phyloP scores from a whole-genome alignment of 208 protist genomes.

The Trypanosoma cruzi region DNA sequence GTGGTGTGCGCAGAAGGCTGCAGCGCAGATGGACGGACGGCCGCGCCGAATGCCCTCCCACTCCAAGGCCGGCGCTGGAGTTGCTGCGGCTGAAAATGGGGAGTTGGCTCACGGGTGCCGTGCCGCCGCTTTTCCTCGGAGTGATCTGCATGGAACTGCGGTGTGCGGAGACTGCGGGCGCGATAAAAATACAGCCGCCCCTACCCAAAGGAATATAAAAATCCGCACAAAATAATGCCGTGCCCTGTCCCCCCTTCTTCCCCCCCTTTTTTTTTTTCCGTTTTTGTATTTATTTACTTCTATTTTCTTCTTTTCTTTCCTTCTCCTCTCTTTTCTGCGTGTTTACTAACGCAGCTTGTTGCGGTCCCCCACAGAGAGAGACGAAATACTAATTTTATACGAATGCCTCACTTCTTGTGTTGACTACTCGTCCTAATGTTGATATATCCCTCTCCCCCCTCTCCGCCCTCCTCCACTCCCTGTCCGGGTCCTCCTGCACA shows the following conservation, averaged over 20 bases:
- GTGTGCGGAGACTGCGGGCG: not conserved
- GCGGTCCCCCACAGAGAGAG: not conserved
- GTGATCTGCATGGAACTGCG: not conserved
- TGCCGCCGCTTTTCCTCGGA: not conserved
- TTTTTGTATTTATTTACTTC: too few species aligned
- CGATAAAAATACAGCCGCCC: not conserved
- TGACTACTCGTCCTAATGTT: not conserved
- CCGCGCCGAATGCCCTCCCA: slow-evolving; percentile 1
- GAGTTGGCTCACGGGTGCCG: slow-evolving; percentile 5
- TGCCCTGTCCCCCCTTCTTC: not conserved
- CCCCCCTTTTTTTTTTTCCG: not conserved
- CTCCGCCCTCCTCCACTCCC: too few species aligned
- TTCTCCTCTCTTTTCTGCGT: not conserved
- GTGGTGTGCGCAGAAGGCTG: slow-evolving; percentile 19
- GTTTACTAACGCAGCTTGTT: not conserved
- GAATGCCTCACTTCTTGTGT: not conserved
- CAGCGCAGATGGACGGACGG: slow-evolving; percentile 14
- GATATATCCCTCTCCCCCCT: not conserved
- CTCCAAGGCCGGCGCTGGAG: not conserved
- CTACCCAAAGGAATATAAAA: not conserved
- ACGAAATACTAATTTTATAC: not conserved
- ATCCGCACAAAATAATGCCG: not conserved
- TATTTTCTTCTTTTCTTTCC: not conserved
- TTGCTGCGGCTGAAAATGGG: slow-evolving; percentile 22
- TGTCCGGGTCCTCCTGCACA: not conserved